A percentile compares a stretch with the other conserved stretches of the same genome.
phyloP scores from a whole-genome alignment of 345 rosid genomes.

The Citrus maxima region DNA sequence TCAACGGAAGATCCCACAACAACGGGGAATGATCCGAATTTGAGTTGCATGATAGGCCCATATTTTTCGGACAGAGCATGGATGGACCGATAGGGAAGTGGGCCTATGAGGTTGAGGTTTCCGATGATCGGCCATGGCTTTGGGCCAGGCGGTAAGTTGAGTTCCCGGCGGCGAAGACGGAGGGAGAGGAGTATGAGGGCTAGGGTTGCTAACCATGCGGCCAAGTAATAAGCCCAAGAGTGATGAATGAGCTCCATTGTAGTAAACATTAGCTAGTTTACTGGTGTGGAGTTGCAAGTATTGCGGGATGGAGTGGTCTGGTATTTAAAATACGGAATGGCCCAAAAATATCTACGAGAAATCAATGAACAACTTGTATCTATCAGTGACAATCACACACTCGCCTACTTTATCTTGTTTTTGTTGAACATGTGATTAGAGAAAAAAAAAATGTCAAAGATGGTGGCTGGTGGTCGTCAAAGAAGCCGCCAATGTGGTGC shows the following conservation, averaged over 20 bases:
- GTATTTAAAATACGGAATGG: background rate
- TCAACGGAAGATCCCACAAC: no score
- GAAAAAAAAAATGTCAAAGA: no score
- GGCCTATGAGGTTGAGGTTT: slow-evolving; percentile 61
- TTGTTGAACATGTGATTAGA: no score
- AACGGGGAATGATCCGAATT: no score
- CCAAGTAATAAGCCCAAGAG: slow-evolving; percentile 19
- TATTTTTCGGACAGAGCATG: slow-evolving; percentile 50
- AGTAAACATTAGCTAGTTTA: background rate
- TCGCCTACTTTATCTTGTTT: no score
- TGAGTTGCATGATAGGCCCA: slow-evolving; percentile 6
- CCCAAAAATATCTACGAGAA: no score
- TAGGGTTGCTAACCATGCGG: slow-evolving; percentile 31
- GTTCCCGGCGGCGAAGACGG: slow-evolving; percentile 26
- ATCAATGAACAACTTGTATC: no score
- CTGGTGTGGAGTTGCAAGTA: background rate
- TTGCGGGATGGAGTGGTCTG: background rate
- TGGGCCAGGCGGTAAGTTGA: slow-evolving; percentile 58
- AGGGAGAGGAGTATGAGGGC: slow-evolving; percentile 34
- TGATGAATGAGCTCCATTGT: slow-evolving; percentile 14
- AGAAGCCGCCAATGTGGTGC: no score
- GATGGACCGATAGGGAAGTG: slow-evolving; percentile 62
- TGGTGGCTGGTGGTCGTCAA: no score
- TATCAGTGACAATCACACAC: no score
- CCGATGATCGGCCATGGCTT: slow-evolving; percentile 67